Base-by-base conservation (phyloP, 495 filamentous ascomycete genomes). In the Penicillium turbatum region DNA sequence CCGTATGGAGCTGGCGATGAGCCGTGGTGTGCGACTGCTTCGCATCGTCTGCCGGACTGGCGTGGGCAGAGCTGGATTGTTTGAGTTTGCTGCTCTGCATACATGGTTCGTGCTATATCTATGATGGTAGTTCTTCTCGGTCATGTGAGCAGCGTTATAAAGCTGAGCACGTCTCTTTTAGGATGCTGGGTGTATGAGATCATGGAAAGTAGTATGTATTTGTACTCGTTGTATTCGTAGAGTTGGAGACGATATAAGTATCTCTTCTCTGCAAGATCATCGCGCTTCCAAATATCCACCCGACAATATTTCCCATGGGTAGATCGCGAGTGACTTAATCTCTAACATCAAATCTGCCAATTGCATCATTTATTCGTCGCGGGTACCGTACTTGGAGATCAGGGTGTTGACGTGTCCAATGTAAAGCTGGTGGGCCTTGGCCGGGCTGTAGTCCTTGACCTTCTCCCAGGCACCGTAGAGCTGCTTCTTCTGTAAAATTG, bases 401-500 rank as follows among this genome's bases (percentile, higher is more conserved):
- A 92, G 66, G 56, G 63, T 63, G 69, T 87, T 82, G 53, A 92
- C 83, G 55, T 84, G 66, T 67, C 78, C 68, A 59, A 93, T 84
- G 69, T 96, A 96, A 55, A 81, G 73, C 65, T 80, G 80, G 82
- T 92, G 83, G 8, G 89, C 88, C 50, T 85, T 67, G 55, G 81
- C 74, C 36, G 76, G 51, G 41, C 73, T 80, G 45, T 85, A 67
- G 44, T 78, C 78, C 45, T 84, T 80, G 52, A 83, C 53, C 52
- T 81, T 77, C 69, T 85, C 66, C 89, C 89, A 96, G 16, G 84
- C 85, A 31, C 78, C 77, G 74, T 82, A 79, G 79, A 92, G 93
- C 56, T 83, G 83, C 74, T 90, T 92, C 70, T 72, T 82, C 89
- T 95, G 44, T 59, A 57, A 5, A 26, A 8, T 10, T 32, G 27